These are phyloP conservation scores for Talaromyces amestolkiae DNA, from an alignment of 2,329 filamentous ascomycete genomes.

Conservation along the genomic window DNA sequence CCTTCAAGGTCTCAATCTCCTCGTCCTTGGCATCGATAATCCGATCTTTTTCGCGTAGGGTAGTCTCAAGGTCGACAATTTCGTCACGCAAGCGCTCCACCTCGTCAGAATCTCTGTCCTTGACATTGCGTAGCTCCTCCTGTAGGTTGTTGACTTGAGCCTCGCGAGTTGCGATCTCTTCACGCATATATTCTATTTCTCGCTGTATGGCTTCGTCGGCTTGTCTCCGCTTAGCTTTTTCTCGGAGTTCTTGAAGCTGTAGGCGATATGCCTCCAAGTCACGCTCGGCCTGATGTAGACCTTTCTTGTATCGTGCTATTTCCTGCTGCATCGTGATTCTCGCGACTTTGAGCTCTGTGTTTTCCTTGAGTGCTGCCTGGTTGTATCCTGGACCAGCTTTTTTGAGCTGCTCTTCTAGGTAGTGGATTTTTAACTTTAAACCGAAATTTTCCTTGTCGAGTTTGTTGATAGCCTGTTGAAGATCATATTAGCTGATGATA, in stretches of 20 bases:
- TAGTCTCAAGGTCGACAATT: constrained; percentile 71
- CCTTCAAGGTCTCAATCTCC: constrained; percentile 66
- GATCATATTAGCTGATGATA: background rate
- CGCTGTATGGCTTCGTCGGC: constrained; percentile 67
- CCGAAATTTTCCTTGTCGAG: constrained; percentile 99
- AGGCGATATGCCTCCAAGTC: constrained; percentile 80
- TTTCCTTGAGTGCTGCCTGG: constrained; percentile 84
- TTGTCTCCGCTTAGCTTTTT: constrained; percentile 74
- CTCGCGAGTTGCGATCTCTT: constrained; percentile 52
- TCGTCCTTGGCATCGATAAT: constrained; percentile 72
- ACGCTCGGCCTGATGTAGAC: constrained; percentile 74
- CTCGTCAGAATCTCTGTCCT: constrained; percentile 55
- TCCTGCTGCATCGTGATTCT: constrained; percentile 87
- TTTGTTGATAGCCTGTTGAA: constrained; percentile 69
- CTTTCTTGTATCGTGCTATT: constrained; percentile 80
- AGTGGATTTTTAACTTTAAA: constrained; percentile 94
- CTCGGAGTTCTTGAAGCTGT: constrained; percentile 78
- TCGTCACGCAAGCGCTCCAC: constrained; percentile 69
- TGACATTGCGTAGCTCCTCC: constrained; percentile 58
- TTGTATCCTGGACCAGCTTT: constrained; percentile 89
- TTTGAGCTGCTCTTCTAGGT: constrained; percentile 83
- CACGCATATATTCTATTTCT: constrained; percentile 53
- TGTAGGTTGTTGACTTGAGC: constrained; percentile 38
- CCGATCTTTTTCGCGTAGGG: constrained; percentile 72
- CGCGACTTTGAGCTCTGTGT: constrained; percentile 92